Percentiles rank a stretch among this genome's conserved stretches.
Conservation (phyloP, 805 yeast genomes). For the Wickerhamiella galacta region DNA sequence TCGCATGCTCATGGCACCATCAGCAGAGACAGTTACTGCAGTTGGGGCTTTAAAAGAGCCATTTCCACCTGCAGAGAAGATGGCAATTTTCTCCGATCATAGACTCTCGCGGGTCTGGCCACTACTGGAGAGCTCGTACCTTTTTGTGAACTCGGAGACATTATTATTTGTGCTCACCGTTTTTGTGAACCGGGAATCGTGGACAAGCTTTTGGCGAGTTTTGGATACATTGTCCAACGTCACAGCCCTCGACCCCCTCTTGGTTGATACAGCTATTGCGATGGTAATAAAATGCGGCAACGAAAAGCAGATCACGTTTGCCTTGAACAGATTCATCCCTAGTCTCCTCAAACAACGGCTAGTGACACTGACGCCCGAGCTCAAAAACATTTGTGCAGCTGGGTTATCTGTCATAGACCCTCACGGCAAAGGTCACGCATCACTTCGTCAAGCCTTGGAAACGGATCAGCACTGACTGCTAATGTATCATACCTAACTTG, state of each 20-base stretch:
- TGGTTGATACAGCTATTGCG: slow-evolving; percentile 14
- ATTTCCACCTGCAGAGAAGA: slow-evolving; percentile 6
- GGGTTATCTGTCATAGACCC: slow-evolving; percentile 15
- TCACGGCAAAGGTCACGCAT: no score
- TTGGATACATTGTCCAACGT: slow-evolving; percentile 12
- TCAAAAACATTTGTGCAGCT: slow-evolving; percentile 5
- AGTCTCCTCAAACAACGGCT: slow-evolving; percentile 4
- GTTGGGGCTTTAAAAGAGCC: slow-evolving; percentile 13
- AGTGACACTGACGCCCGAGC: slow-evolving; percentile 7
- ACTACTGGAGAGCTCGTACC: slow-evolving; percentile 7
- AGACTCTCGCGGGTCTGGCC: slow-evolving; percentile 5
- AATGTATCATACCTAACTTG: no score
- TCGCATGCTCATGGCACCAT: slow-evolving; percentile 14
- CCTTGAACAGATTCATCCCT: slow-evolving; percentile 16
- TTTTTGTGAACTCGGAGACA: slow-evolving; percentile 6
- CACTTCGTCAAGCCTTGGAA: no score
- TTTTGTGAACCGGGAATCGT: slow-evolving; percentile 15
- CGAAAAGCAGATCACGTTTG: slow-evolving; percentile 11
- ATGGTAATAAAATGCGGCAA: slow-evolving; percentile 20
- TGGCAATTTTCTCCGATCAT: slow-evolving; percentile 7
- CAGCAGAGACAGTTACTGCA: slow-evolving; percentile 10
- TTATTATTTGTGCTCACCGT: slow-evolving; percentile 17
- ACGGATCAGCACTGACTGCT: no score
- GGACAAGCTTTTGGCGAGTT: slow-evolving; percentile 20
- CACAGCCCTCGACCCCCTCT: slow-evolving; percentile 10